Evolutionary conservation across 139 green algal species (phyloP), one percentile per base, ranked within the genome.

Genomic region (Coelastrella sp.): DNA sequence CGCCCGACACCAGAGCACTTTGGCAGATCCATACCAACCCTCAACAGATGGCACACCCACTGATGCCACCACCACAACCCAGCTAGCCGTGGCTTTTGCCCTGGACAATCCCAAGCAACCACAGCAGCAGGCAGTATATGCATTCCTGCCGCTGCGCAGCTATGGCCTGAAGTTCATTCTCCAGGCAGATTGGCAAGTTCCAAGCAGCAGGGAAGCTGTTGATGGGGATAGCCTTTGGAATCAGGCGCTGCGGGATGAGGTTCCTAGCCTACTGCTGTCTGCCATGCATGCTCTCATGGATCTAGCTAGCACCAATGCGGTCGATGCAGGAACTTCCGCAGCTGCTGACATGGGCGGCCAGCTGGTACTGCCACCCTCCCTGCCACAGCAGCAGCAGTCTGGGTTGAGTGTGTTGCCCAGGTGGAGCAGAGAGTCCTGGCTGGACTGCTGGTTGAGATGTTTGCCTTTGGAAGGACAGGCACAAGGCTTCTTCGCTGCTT

Each of bases 161-260:
- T 95, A 95, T 73, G 93, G 93, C 4, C 87, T 94, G 83, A 76
- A 90, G 0, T 94, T 95, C 59, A 88, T 95, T 17, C 85, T 94
- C 77, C 93, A 95, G 88, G 92, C 86, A 19, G 92, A 95, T 77
- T 95, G 91, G 89, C 90, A 92, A 76, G 75, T 95, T 54, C 92
- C 92, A 7, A 92, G 85, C 56, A 92, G 85, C n/a, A 87, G 93
- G 56, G 91, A 94, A 75, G 82, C 93, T 4, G 79, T 95, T 47
- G 92, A 95, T 86, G 57, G 59, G 0, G 92, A 95, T 82, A 88
- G 78, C 60, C 14, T 66, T 3, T 95, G 93, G 93, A 95, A 95
- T 86, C 89, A 93, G 83, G 74, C 20, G 16, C 93, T 94, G 32
- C 61, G 91, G 5, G 20, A 60, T 65, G 73, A 93, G 66, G 54